Percentiles rank a stretch among this genome's conserved stretches.
phyloP scores from a whole-genome alignment of 257 asterid genomes.

The Coffea eugenioides region DNA sequence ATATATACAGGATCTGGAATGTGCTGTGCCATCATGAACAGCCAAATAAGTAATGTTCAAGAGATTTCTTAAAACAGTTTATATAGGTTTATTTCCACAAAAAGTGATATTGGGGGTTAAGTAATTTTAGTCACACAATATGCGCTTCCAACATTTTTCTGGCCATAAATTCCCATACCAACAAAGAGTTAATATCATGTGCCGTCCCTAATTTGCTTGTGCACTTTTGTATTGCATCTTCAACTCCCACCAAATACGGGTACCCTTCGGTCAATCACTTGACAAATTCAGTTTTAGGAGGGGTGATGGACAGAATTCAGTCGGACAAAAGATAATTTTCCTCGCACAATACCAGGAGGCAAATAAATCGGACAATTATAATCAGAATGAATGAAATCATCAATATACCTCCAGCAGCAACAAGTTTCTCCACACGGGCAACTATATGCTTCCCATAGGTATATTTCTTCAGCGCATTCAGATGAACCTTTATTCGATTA shows the following conservation, averaged over 20 bases:
- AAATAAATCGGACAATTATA: not conserved
- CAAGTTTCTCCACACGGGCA: constrained; percentile 90
- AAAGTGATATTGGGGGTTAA: not conserved
- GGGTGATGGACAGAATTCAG: not conserved
- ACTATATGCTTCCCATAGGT: constrained; percentile 88
- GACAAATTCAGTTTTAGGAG: not conserved
- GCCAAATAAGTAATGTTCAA: not conserved
- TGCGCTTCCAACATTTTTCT: not conserved
- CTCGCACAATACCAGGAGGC: not conserved
- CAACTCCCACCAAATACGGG: not conserved
- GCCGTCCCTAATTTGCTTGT: not conserved
- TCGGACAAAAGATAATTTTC: not conserved
- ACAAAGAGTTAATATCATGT: not conserved
- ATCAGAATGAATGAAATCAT: not conserved
- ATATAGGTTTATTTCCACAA: not conserved
- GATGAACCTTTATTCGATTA: constrained; percentile 66
- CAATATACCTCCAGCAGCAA: constrained; percentile 76
- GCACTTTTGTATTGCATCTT: not conserved
- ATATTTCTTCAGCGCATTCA: constrained; percentile 71
- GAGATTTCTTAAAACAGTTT: not conserved
- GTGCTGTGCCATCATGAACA: not conserved
- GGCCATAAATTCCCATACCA: not conserved
- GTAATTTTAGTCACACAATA: not conserved
- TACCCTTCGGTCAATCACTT: not conserved
- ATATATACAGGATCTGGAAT: not conserved